Base-by-base conservation (phyloP, 352 stramenopile genomes). In the Globisporangium spiculum region DNA sequence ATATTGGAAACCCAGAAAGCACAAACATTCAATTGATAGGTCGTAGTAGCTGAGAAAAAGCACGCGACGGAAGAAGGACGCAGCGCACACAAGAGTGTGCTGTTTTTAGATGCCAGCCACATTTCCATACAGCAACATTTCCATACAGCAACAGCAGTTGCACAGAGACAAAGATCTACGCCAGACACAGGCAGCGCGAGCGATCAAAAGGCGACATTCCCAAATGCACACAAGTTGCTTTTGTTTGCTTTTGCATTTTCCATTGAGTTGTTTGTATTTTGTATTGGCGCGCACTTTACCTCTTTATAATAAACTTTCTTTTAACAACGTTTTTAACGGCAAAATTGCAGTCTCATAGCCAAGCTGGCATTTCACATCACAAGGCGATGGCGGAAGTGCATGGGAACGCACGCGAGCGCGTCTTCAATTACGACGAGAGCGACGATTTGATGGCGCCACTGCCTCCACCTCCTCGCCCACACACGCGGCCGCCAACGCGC, bases 371-470 rank as follows among this genome's bases (percentile, higher is more conserved):
- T 32, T 32, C 38, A 46, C 12, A 60, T 7, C 24, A 5, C 24
- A 16, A 27, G 20, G 26, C 30, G 9, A 70, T 70, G 50, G 52
- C 48, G 0, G 30, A 67, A 32, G 60, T 70, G 20, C 46, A 32
- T 4, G 46, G 26, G 57, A 53, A 67, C 24, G 57, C 65, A 20
- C 58, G 57, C 50, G 44, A 52, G n/a, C 44, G 52, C 6, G 57
- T 67, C 58, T 70, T 67, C 60, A 27, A 57, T 16, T 69, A 59
- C 38, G 41, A 46, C 41, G 64, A 62, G 26, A 63, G 27, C 38
- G 75, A 82, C 32, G 78, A 87, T 50, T 64, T 77, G 62, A 63
- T 90, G n/a, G 74, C 76, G 67, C 79, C 79, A 22, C 78, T 91
- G 73, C 72, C 81, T 10, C 83, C 81, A 14, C 80, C 78, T 1